These are phyloP conservation scores for Aureobasidium musti DNA, from an alignment of 2,329 filamentous ascomycete species.

Conservation along the genomic window DNA sequence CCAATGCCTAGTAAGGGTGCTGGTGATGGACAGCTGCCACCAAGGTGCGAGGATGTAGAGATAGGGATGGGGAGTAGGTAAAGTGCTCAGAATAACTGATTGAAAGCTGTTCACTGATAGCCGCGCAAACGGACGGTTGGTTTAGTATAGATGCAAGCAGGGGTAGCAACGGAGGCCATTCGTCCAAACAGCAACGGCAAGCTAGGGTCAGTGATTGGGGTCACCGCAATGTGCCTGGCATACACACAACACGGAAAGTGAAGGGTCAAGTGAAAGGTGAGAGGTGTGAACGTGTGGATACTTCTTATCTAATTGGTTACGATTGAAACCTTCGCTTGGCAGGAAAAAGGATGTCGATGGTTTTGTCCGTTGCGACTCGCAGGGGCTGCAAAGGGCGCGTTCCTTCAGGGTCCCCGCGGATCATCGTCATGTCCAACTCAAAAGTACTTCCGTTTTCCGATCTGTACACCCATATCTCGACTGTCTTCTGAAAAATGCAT, in stretches of 20 bases:
- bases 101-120: slow-evolving; percentile 12
- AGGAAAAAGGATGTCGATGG: slow-evolving; percentile 21
- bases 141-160: slow-evolving; percentile 26
- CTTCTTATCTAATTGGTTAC: slow-evolving; percentile 8
- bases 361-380: slow-evolving; percentile 21
- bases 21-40: neutral
- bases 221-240: neutral
- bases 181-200: slow-evolving; percentile 19
- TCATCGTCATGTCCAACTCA: slow-evolving; percentile 11
- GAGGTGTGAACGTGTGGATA: slow-evolving; percentile 22
- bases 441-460: slow-evolving; percentile 9
- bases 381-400: slow-evolving; percentile 19
- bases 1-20: neutral
- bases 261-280: slow-evolving; percentile 22
- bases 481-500: neutral
- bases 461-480: neutral
- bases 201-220: slow-evolving; percentile 14
- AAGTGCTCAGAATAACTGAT: neutral
- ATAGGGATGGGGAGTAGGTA: neutral
- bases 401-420: slow-evolving; percentile 1
- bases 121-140: slow-evolving; percentile 29
- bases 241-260: neutral
- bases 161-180: slow-evolving; percentile 19
- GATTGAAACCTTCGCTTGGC: slow-evolving; percentile 10
- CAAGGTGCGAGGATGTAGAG: neutral